These are phyloP conservation scores for Xerocomus brunneocitrinus DNA, from an alignment of 768 basidiomycete species.

Conservation along the genomic window DNA sequence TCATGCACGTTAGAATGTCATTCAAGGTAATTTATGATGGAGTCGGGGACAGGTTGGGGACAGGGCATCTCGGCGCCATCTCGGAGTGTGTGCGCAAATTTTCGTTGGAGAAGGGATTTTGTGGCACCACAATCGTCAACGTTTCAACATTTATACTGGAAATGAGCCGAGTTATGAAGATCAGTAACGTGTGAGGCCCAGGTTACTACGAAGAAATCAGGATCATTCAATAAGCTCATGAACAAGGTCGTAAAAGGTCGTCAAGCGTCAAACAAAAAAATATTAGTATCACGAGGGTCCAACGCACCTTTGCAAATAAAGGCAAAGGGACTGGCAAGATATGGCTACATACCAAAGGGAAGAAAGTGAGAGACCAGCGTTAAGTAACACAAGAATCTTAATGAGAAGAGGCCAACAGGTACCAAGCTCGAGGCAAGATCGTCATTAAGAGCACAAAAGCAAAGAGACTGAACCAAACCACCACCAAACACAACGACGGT, in stretches of 20 bases:
- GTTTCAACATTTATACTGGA: background rate
- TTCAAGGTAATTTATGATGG: too few species aligned
- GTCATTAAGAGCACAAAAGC: background rate
- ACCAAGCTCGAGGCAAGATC: background rate
- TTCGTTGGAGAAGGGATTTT: too few species aligned
- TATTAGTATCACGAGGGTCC: background rate
- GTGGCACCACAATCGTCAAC: too few species aligned
- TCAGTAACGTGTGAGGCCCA: background rate
- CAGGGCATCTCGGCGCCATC: too few species aligned
- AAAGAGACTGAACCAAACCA: background rate
- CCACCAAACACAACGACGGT: background rate
- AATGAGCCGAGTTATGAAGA: too few species aligned
- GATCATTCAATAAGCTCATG: background rate
- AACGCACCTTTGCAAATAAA: background rate
- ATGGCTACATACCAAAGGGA: background rate
- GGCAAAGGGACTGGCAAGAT: background rate
- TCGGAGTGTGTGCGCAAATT: too few species aligned
- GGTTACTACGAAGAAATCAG: background rate
- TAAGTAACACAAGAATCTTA: background rate
- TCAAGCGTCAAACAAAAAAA: background rate
- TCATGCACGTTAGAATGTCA: too few species aligned
- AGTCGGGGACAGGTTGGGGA: too few species aligned
- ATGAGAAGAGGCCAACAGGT: background rate
- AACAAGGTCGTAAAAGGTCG: slow-evolving; percentile 2
- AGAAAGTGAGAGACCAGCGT: background rate